Percentiles rank a stretch among this genome's conserved stretches.
These are phyloP conservation scores for Catharanthus roseus DNA, from an alignment of 257 asterid genomes.

Conservation along the genomic window DNA sequence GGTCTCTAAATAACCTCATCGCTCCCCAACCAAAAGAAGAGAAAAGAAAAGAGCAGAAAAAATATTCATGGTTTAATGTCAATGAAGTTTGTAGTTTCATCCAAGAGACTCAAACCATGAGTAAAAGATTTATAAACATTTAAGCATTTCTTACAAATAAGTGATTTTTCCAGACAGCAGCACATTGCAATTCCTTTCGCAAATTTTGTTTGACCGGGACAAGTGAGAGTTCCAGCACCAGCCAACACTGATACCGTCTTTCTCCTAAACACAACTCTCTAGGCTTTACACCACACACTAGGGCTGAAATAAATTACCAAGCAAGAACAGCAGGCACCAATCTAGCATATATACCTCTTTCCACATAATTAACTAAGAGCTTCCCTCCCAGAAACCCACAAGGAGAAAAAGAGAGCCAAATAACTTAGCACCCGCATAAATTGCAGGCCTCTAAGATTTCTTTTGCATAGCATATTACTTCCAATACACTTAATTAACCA, in stretches of 20 bases:
- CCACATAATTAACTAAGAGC: background rate
- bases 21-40: background rate
- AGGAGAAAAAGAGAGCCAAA: background rate
- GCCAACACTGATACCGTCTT: too few species aligned
- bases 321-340: background rate
- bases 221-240: background rate
- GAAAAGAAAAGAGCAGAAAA: too few species aligned
- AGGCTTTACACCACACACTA: background rate
- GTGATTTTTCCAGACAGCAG: background rate
- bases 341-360: background rate
- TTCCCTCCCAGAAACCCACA: background rate
- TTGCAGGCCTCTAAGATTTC: background rate
- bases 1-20: background rate
- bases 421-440: background rate
- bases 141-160: background rate
- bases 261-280: too few species aligned
- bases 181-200: too few species aligned
- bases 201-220: background rate
- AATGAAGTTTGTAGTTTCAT: background rate
- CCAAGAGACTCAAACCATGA: background rate
- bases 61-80: background rate
- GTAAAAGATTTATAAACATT: too few species aligned
- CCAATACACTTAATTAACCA: background rate
- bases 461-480: background rate
- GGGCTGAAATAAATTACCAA: background rate